Base-by-base conservation (phyloP, 495 filamentous ascomycete genomes). In the Penicillium atrosanguineum region DNA sequence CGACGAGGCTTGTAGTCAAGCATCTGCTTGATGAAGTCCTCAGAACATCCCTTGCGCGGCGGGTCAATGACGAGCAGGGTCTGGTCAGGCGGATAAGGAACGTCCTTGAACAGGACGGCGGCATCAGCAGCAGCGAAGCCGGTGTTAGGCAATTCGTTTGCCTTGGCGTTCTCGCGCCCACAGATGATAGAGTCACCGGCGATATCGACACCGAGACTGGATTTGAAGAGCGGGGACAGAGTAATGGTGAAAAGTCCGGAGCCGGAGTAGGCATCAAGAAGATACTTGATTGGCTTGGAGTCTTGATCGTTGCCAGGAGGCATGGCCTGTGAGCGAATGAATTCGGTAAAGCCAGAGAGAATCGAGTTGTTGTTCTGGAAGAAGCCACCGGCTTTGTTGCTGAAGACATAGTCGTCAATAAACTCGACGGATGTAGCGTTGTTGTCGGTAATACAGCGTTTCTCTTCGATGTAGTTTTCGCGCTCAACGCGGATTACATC, bases 341-440 rank as follows among this genome's bases (percentile, higher is more conserved):
- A 97, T 53, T 84, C 80, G 12, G 91, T 97, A 73, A 98, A 96
- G 11, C 69, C 70, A 38, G 88, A 81, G n/a, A 98, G 85, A 72
- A 98, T 97, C 44, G 91, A 95, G 75, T 98, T 98, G 80, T 98
- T 98, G 76, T 98, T 98, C 65, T 98, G 94, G 83, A 98, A 98
- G 81, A 98, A 98, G 40, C 87, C 77, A 37, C 91, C 91, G 18
- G 94, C 94, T 28, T 87, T 89, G 78, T 93, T 97, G 64, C 80
- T 82, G 78, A 98, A 95, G 66, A 85, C 71, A 74, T 87, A 95
- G 68, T 85, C 67, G 62, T 90, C 90, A 49, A 98, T 77, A 68
- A 95, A 96, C 67, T 98, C 94, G 38, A 86, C 87, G 3, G 86
- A 83, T 23, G 71, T 86, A 48, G 81, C 88, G 56, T 92, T 97